Percentiles rank a stretch among this genome's conserved stretches.
Evolutionary conservation across 202 grass and related monocot genomes (phyloP).

Genomic region (Digitaria exilis): DNA sequence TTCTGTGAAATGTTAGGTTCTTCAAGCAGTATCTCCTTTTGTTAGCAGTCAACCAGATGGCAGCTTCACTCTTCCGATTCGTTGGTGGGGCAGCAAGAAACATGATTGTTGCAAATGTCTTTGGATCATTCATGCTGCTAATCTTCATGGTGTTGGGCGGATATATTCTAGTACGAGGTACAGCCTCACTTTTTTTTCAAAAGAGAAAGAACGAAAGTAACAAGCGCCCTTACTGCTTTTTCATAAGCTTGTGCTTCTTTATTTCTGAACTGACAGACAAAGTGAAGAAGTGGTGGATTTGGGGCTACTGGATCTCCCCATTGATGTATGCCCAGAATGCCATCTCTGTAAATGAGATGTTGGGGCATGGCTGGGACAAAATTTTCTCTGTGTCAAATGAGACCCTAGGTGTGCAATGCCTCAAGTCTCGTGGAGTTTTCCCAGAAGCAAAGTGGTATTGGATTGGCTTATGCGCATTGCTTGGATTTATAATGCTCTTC

Average conservation of each 20-base stretch:
- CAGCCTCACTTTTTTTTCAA: background rate
- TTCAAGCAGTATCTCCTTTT: slow-evolving; percentile 68
- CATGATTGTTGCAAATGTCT: slow-evolving; percentile 73
- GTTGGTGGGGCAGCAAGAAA: slow-evolving; percentile 62
- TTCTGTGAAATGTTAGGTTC: slow-evolving; percentile 42
- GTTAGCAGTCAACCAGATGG: slow-evolving; percentile 23
- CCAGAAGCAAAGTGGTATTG: slow-evolving; percentile 93
- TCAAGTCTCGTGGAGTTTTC: slow-evolving; percentile 75
- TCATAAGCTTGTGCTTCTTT: slow-evolving; percentile 24
- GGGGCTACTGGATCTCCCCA: slow-evolving; percentile 60
- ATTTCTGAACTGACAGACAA: background rate
- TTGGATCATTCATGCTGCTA: slow-evolving; percentile 75
- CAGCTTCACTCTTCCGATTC: slow-evolving; percentile 22
- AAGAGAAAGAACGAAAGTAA: background rate
- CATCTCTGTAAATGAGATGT: slow-evolving; percentile 74
- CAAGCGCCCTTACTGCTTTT: background rate
- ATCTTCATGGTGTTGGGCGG: slow-evolving; percentile 76
- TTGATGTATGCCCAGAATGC: slow-evolving; percentile 85
- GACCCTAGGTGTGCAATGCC: slow-evolving; percentile 54
- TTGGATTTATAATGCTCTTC: slow-evolving; percentile 77
- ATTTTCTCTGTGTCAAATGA: slow-evolving; percentile 33
- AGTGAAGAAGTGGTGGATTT: slow-evolving; percentile 27
- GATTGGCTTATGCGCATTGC: slow-evolving; percentile 74
- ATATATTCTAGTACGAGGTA: slow-evolving; percentile 85
- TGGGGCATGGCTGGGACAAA: slow-evolving; percentile 72